These are phyloP conservation scores for Brassica nigra DNA, from an alignment of 345 rosid genomes.

Conservation along the genomic window DNA sequence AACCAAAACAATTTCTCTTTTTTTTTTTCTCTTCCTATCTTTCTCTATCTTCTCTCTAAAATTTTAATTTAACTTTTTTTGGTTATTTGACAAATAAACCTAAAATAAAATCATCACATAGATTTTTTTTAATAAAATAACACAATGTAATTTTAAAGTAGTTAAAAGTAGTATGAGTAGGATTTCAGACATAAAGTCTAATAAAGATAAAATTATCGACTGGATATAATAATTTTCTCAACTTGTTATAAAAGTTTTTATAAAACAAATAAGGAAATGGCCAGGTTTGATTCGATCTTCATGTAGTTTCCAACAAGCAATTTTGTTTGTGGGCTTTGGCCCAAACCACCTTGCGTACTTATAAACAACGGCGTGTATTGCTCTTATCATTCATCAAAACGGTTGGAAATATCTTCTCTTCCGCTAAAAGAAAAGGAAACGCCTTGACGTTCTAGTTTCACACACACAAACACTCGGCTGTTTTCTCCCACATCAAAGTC, in stretches of 20 bases:
- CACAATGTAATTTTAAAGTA: background rate
- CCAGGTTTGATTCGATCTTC: background rate
- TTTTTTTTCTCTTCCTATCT: no score
- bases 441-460: background rate
- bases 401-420: background rate
- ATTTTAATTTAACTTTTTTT: no score
- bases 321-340: background rate
- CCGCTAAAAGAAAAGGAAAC: background rate
- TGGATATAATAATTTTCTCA: background rate
- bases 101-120: background rate
- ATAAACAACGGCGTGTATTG: background rate
- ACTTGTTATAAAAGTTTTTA: no score
- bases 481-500: background rate
- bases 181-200: background rate
- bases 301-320: background rate
- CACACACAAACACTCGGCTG: background rate
- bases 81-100: no score
- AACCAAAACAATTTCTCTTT: no score
- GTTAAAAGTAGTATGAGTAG: no score
- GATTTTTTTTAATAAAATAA: no score
- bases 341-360: background rate
- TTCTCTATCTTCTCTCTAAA: no score
- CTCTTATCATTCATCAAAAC: background rate
- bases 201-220: background rate
- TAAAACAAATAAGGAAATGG: background rate